phyloP scores from a whole-genome alignment of 176 grass and related monocot species.

The Pontederia paniculata region DNA sequence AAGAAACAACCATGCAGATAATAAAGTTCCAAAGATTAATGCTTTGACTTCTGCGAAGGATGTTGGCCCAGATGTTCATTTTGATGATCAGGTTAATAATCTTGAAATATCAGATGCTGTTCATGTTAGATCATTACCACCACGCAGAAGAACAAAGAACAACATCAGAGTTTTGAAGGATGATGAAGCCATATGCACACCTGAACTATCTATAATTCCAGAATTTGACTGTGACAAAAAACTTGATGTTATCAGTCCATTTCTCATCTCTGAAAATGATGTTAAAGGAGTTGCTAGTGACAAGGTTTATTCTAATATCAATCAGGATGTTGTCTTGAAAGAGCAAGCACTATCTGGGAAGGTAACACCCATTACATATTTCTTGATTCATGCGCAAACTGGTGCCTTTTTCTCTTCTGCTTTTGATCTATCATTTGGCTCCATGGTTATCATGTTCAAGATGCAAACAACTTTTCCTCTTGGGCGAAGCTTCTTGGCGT shows the following conservation, averaged over 20 bases:
- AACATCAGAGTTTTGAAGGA: constrained; percentile 24
- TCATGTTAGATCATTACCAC: constrained; percentile 21
- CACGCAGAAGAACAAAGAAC: constrained; percentile 27
- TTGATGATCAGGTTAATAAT: constrained; percentile 7
- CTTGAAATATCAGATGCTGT: constrained; percentile 25
- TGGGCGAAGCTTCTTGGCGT: too few species aligned
- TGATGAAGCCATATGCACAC: constrained; percentile 21
- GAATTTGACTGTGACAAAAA: constrained; percentile 36
- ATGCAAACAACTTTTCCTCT: too few species aligned
- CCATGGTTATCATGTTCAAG: too few species aligned
- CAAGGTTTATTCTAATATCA: constrained; percentile 13
- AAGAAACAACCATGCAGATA: constrained; percentile 34
- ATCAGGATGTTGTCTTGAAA: constrained; percentile 24
- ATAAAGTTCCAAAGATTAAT: constrained; percentile 27
- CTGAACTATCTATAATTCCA: constrained; percentile 20
- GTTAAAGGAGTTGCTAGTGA: constrained; percentile 20
- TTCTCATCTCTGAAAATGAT: constrained; percentile 31
- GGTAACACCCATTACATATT: constrained; percentile 28
- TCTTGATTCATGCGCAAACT: too few species aligned
- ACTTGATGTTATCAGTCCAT: constrained; percentile 24
- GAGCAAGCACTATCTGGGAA: constrained; percentile 28
- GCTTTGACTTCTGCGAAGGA: constrained; percentile 21
- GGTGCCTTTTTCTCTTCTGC: too few species aligned
- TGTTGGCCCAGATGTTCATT: constrained; percentile 20
- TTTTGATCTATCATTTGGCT: too few species aligned